Percentiles rank a stretch among this genome's conserved stretches.
phyloP scores from a whole-genome alignment of 139 green algal species.

The Tetradesmus obliquus region DNA sequence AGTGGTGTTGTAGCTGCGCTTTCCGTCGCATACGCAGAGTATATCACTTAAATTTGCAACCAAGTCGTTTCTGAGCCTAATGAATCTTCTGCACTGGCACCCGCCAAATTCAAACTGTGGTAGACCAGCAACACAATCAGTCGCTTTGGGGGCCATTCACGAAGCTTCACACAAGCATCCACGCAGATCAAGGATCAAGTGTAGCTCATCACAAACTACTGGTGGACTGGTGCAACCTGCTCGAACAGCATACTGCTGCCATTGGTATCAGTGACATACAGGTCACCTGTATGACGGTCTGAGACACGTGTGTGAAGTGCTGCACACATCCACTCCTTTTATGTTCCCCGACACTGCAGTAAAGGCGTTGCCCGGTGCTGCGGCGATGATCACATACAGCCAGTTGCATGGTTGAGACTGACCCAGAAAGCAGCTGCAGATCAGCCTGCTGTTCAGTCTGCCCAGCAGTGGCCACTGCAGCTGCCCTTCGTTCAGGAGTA shows the following conservation, averaged over 20 bases:
- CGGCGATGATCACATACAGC: not conserved
- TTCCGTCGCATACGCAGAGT: not conserved
- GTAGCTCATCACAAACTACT: no score
- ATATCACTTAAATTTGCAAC: not conserved
- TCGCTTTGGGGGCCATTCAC: no score
- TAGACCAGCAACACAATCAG: not conserved
- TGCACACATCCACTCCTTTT: no score
- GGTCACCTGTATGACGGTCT: no score
- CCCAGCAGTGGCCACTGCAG: not conserved
- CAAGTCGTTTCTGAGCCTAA: no score
- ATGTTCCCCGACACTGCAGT: no score
- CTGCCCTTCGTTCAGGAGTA: not conserved
- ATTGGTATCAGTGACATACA: no score
- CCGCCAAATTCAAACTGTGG: not conserved
- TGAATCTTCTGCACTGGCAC: not conserved
- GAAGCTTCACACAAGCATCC: no score
- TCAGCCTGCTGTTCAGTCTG: not conserved
- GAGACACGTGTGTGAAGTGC: no score
- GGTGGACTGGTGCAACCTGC: no score
- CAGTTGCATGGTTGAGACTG: not conserved
- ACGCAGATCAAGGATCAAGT: not conserved
- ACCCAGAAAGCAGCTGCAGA: not conserved
- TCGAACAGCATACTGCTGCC: no score
- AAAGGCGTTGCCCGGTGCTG: no score
- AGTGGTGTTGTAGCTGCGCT: not conserved